Conservation (phyloP, 768 basidiomycete genomes). For the Leccinum subgranulosum region DNA sequence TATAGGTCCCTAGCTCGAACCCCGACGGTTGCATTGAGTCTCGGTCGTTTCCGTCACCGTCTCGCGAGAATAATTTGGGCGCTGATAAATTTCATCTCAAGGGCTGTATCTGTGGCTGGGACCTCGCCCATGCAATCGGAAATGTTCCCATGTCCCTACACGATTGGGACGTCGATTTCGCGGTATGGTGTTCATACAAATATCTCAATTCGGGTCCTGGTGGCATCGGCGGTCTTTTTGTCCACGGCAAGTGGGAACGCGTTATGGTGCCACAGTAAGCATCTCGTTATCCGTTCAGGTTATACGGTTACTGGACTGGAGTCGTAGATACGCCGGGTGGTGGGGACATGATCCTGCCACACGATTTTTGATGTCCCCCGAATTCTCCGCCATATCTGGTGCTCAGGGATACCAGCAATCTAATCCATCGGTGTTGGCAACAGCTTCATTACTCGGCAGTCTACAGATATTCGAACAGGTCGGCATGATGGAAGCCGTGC, state of each 20-base stretch:
- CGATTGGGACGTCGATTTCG: conserved; percentile 95
- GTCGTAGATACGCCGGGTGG: conserved; percentile 84
- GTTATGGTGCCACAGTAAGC: conserved; percentile 61
- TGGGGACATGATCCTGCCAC: conserved; percentile 92
- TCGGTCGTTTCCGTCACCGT: conserved; percentile 9
- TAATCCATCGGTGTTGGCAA: conserved; percentile 81
- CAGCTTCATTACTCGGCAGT: conserved; percentile 79
- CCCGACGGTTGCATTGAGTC: conserved; percentile 1
- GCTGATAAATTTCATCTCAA: conserved; percentile 31
- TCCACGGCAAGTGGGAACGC: conserved; percentile 80
- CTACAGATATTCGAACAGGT: conserved; percentile 76
- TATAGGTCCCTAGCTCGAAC: conserved; percentile 12
- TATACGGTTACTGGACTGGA: conserved; percentile 3
- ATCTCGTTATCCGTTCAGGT: conserved; percentile 10
- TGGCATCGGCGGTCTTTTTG: conserved; percentile 91
- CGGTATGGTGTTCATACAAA: conserved; percentile 99
- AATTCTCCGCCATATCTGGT: conserved; percentile 80
- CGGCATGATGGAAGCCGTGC: conserved; percentile 68
- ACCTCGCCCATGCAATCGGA: conserved; percentile 93
- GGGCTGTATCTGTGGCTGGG: conserved; percentile 95
- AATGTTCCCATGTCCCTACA: conserved; percentile 89
- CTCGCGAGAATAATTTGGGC: conserved; percentile 7
- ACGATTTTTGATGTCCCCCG: conserved; percentile 86
- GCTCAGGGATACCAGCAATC: conserved; percentile 97
- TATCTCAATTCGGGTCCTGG: conserved; percentile 97